Conservation (phyloP, 257 asterid genomes). For the Perilla frutescens region DNA sequence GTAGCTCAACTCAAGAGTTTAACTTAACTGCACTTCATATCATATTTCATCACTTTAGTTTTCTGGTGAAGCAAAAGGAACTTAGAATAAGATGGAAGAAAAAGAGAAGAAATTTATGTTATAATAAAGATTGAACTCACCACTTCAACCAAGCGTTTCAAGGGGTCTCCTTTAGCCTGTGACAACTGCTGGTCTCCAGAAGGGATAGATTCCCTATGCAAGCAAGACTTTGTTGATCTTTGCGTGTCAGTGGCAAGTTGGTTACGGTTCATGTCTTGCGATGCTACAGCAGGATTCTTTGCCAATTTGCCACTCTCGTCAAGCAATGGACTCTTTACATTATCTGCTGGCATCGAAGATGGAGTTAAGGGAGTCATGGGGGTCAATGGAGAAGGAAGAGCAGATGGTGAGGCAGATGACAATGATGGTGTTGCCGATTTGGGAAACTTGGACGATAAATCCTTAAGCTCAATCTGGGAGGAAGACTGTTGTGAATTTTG, state of each 20-base stretch:
- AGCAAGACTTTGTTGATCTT: constrained; percentile 34
- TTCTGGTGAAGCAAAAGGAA: not conserved
- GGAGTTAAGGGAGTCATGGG: constrained; percentile 54
- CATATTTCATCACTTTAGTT: not conserved
- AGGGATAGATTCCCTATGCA: constrained; percentile 36
- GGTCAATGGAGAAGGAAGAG: constrained; percentile 51
- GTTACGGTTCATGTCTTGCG: constrained; percentile 24
- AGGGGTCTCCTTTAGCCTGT: constrained; percentile 28
- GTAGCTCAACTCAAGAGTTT: no score
- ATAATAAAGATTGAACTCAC: constrained; percentile 42
- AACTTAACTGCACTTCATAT: not conserved
- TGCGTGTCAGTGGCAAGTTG: constrained; percentile 30
- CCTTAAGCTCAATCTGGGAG: constrained; percentile 44
- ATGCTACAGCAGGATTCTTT: constrained; percentile 33
- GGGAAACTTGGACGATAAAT: constrained; percentile 38
- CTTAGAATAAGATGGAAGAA: not conserved
- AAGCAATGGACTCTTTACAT: constrained; percentile 40
- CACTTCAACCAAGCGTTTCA: constrained; percentile 48
- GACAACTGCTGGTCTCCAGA: constrained; percentile 33
- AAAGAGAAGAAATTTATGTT: not conserved
- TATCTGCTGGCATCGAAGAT: constrained; percentile 45
- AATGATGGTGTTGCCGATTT: constrained; percentile 34
- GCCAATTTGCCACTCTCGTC: constrained; percentile 39
- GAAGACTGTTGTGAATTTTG: constrained; percentile 48
- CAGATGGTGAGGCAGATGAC: constrained; percentile 45